Evolutionary conservation across 2,329 filamentous ascomycete species (phyloP), one percentile per base, ranked within the genome.

Genomic region (Hymenoscyphus linearis): DNA sequence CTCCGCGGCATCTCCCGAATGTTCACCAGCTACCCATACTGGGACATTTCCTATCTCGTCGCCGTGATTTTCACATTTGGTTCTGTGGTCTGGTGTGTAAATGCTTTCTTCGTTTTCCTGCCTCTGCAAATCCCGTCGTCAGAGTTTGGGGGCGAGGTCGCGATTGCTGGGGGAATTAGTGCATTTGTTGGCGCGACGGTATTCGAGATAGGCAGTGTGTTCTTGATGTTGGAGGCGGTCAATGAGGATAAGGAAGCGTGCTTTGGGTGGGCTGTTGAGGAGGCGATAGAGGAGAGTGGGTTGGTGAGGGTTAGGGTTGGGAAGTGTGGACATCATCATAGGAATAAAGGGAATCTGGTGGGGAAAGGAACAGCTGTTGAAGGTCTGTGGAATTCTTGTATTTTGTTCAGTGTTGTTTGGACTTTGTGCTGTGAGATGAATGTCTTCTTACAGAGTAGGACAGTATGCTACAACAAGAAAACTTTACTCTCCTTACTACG

Each of bases 231-330:
- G 1, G 87, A 90, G 71, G 86, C 86, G 3, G 77, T 88, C n/a
- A 90, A 90, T 69, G 84, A 85, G 68, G 84, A 88, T 67, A 76
- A 81, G 13, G 75, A 80, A 0, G 84, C 82, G 13, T 90, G 86
- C 70, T 89, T 89, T 69, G 86, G 87, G 3, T 90, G 85, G 85
- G 86, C 86, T 0, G 67, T 89, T 1, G 82, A 87, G 65, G 77
- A 77, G 25, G 77, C 77, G 0, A 47, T 82, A 2, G 67, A 67
- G 56, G 66, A 67, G 58, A 63, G 55, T 7, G 70, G 66, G 10
- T 13, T 69, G 14, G 44, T 65, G 7, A 58, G 65, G 27, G 52
- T 72, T 26, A 63, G 55, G 18, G 58, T 63, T 10, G 64, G 60
- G 27, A 52, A 62, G n/a, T 79, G 77, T 65, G 62, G 52, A 1